phyloP scores from a whole-genome alignment of 306 rosid genomes.

The Rosa multiflora region DNA sequence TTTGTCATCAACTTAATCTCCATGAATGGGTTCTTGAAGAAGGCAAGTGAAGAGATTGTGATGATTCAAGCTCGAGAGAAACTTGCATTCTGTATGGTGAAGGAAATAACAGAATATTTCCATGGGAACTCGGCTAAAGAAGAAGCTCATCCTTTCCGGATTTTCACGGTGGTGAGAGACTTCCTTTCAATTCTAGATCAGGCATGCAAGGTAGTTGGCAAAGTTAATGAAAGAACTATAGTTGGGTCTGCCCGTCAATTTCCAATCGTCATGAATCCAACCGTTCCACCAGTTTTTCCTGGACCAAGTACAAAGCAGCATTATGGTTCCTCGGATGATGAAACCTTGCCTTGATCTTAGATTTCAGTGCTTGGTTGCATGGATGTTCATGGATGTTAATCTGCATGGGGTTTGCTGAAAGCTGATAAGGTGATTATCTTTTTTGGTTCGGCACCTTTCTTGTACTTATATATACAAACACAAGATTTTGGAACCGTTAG shows the following conservation, averaged over 20 bases:
- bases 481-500: slow-evolving; percentile 22
- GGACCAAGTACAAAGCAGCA: slow-evolving; percentile 44
- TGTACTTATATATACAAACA: slow-evolving; percentile 16
- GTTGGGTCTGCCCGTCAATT: slow-evolving; percentile 57
- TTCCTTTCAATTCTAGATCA: slow-evolving; percentile 70
- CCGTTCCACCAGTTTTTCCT: slow-evolving; percentile 41
- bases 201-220: slow-evolving; percentile 86
- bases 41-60: slow-evolving; percentile 62
- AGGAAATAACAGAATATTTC: slow-evolving; percentile 81
- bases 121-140: slow-evolving; percentile 83
- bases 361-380: slow-evolving; percentile 16
- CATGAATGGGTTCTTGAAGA: slow-evolving; percentile 62
- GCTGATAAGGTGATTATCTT: neutral
- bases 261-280: slow-evolving; percentile 37
- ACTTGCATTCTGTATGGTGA: slow-evolving; percentile 53
- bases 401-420: slow-evolving; percentile 11
- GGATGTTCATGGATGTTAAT: neutral
- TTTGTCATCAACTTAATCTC: too few relatives aligned
- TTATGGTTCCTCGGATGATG: slow-evolving; percentile 53
- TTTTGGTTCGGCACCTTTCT: neutral
- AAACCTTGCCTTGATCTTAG: slow-evolving; percentile 31
- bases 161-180: slow-evolving; percentile 77
- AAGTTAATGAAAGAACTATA: slow-evolving; percentile 66
- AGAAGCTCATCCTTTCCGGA: slow-evolving; percentile 85
- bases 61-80: slow-evolving; percentile 58